Evolutionary conservation across 169 alveolate species (phyloP).

Genomic region (Babesia divergens): DNA sequence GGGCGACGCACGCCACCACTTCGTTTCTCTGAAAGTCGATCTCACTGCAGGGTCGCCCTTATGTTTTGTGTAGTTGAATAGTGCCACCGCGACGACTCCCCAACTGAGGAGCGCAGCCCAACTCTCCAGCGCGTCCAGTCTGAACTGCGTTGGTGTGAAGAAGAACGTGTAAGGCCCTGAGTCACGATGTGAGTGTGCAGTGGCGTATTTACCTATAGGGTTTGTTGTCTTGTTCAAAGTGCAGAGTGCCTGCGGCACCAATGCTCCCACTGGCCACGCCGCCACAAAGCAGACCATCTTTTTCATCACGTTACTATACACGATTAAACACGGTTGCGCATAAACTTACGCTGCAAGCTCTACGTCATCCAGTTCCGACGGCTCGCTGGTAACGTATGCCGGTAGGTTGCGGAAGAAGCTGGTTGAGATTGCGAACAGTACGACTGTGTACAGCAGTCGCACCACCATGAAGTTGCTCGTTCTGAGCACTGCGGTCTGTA

Average conservation of each 20-base stretch:
- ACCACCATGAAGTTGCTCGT: constrained; percentile 49
- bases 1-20: constrained; percentile 6
- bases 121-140: constrained; percentile 25
- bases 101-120: constrained; percentile 31
- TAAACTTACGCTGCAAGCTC: constrained; percentile 44
- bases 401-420: constrained; percentile 44
- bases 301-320: not conserved
- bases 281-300: constrained; percentile 41
- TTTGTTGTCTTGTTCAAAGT: constrained; percentile 2
- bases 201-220: constrained; percentile 32
- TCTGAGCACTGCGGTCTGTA: constrained; percentile 20
- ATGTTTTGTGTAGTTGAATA: constrained; percentile 10
- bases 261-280: constrained; percentile 44
- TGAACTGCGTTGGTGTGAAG: constrained; percentile 39
- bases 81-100: constrained; percentile 31
- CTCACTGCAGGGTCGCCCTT: not conserved
- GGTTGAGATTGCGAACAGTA: constrained; percentile 16
- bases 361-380: constrained; percentile 46
- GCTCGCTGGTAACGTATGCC: constrained; percentile 33
- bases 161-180: constrained; percentile 46
- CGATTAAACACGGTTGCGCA: not conserved
- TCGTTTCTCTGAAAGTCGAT: not conserved
- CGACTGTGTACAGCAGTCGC: constrained; percentile 23
- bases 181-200: not conserved
- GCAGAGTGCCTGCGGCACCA: constrained; percentile 35